Evolutionary conservation across 176 grass and related monocot genomes (phyloP), one percentile per base, ranked within the genome.

Genomic region (Neostapfia colusana): DNA sequence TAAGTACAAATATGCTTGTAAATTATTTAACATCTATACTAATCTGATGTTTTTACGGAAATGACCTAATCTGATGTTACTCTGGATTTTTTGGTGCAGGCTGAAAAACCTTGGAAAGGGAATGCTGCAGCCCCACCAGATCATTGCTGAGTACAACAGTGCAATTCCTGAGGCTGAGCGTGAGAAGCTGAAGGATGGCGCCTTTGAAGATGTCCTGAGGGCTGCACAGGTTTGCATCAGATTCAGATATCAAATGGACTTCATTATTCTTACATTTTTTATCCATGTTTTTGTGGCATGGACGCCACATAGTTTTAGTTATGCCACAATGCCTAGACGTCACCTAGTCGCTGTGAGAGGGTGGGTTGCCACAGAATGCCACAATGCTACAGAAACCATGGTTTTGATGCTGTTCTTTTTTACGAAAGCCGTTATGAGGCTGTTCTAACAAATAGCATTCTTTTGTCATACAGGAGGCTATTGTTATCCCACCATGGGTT

Each of bases 121-220:
- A 42, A 95, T 99, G 96, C 89, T 99, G 74, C 92, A 87, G 55
- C 81, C 89, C 5, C 96, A 99, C 82, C 96, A 99, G 85, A 85
- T 99, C 81, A 68, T 87, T 6, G 87, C 89, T 27, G 95, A 99
- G 74, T 99, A 99, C 80, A 88, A 90, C 72, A 50, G 61, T 53
- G 87, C 83, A 0, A 92, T 99, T 57, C 85, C 89, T 16, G 96
- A 98, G 69, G 79, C 84, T 15, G 91, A 95, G 70, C 87, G 86
- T 0, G 91, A 89, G 82, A 99, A 99, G 83, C 78, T 99, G 43
- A 99, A 99, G 85, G 96, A 99, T 18, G 90, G 85, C 0, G 87
- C 87, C 68, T 99, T 99, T 56, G 92, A 99, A 83, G 92, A 99
- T 87, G 96, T 99, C 37, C 85, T 99, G 57, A 86, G 84, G 56